phyloP scores from a whole-genome alignment of 2,329 filamentous ascomycete species.

The Endoconidiophora polonica region DNA sequence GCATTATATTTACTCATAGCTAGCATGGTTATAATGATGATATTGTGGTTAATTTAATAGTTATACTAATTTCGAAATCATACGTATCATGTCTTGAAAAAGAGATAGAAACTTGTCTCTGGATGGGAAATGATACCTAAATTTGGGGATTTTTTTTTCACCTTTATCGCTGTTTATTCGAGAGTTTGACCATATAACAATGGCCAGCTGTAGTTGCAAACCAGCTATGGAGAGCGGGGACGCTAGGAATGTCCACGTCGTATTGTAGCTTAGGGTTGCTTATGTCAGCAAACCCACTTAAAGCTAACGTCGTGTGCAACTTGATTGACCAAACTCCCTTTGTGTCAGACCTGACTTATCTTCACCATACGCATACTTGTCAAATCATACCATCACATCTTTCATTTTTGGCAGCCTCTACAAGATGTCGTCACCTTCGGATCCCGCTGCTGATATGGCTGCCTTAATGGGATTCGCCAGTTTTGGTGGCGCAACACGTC shows the following conservation, averaged over 20 bases:
- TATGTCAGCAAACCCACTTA: constrained; percentile 10
- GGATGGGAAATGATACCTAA: no score
- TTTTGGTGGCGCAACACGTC: constrained; percentile 41
- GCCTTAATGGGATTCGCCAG: constrained; percentile 57
- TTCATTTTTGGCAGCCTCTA: not conserved
- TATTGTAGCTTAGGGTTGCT: not conserved
- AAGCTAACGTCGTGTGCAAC: not conserved
- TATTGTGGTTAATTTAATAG: no score
- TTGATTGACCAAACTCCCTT: not conserved
- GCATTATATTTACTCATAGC: not conserved
- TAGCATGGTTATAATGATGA: not conserved
- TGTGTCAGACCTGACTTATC: no score
- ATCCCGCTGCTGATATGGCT: constrained; percentile 39
- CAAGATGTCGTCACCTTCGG: constrained; percentile 6
- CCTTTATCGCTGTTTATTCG: no score
- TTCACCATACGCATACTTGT: not conserved
- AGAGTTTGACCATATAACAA: not conserved
- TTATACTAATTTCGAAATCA: no score
- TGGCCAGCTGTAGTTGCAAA: not conserved
- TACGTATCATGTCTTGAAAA: not conserved
- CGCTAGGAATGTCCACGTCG: no score
- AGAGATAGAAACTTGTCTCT: not conserved
- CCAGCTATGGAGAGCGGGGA: not conserved
- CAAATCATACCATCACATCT: not conserved
- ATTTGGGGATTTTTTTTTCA: no score